Percentiles rank a stretch among this genome's conserved stretches.
Conservation (phyloP, 2,329 filamentous ascomycete genomes). For the Apiospora saccharicola region DNA sequence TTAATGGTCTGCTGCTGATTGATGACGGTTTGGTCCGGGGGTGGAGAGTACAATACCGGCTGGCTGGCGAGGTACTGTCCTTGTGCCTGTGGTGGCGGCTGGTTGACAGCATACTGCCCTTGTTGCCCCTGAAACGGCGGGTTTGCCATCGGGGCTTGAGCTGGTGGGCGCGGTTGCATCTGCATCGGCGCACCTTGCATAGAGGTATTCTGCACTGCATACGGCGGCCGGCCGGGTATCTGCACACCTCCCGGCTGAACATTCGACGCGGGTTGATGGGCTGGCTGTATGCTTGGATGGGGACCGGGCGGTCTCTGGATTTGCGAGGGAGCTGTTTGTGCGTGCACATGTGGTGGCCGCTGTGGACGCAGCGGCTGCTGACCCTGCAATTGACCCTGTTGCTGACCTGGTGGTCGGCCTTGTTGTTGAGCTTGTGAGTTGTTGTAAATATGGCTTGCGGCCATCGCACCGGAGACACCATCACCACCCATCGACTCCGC, state of each 20-base stretch:
- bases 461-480: conserved; percentile 30
- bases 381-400: conserved; percentile 26
- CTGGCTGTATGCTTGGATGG: conserved; percentile 24
- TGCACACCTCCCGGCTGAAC: conserved; percentile 34
- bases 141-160: conserved; percentile 27
- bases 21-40: neutral
- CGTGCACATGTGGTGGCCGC: conserved; percentile 18
- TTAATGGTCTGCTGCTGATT: conserved; percentile 21
- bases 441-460: conserved; percentile 31
- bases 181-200: conserved; percentile 31
- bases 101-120: neutral
- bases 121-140: conserved; percentile 1
- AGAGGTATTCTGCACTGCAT: conserved; percentile 35
- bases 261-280: conserved; percentile 29
- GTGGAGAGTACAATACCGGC: conserved; percentile 14
- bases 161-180: conserved; percentile 28
- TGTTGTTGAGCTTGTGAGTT: conserved; percentile 28
- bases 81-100: neutral
- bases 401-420: neutral
- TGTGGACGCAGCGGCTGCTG: conserved; percentile 23
- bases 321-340: conserved; percentile 32
- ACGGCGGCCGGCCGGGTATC: conserved; percentile 36
- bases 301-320: conserved; percentile 28
- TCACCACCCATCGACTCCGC: conserved; percentile 33
- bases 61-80: neutral